Base-by-base conservation (phyloP, 2,329 filamentous ascomycete species). In the Paecilomyces variotii region DNA sequence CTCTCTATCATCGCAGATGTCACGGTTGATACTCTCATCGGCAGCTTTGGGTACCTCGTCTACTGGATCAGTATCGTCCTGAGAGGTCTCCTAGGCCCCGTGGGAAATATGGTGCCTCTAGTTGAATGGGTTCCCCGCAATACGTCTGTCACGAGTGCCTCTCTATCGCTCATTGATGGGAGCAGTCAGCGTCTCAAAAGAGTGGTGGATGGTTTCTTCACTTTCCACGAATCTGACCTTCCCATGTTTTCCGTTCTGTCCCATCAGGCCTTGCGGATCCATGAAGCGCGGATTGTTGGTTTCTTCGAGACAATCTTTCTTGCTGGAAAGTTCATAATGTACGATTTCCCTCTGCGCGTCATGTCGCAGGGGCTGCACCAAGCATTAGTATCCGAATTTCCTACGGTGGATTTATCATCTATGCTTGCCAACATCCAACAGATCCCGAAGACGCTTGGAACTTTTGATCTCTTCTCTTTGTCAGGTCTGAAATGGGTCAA, bases 161-260 rank as follows among this genome's bases (percentile, higher is more conserved):
- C 75, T 3, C 64, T 76, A 54, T 74, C 73, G 14, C 67, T 77
- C 25, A 77, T 77, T 39, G 72, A 75, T 59, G 73, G 71, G 25
- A 77, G 75, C 62, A 72, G 72, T 50, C 66, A 71, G 51, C 70
- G 75, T n/a, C 58, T 77, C 53, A 70, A 69, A 35, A 72, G 71
- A 49, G 70, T 76, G 51, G 61, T 72, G 28, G 70, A 69, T 53
- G 68, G 73, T 1, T 73, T 77, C 55, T 72, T 77, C 60, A 69
- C 70, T 7, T 76, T 77, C 58, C 71, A 76, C 34, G 74, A 79
- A 57, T 79, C 83, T 1, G 88, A 91, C 67, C 83, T 91, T 57
- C 87, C 87, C 55, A 85, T 87, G 66, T 92, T 92, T 66, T 92
- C 89, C 0, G 86, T 88, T 52, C 78, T 89, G 64, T 91, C 88